Evolutionary conservation across 2,329 filamentous ascomycete genomes (phyloP).

Genomic region (Fusarium torulosum): DNA sequence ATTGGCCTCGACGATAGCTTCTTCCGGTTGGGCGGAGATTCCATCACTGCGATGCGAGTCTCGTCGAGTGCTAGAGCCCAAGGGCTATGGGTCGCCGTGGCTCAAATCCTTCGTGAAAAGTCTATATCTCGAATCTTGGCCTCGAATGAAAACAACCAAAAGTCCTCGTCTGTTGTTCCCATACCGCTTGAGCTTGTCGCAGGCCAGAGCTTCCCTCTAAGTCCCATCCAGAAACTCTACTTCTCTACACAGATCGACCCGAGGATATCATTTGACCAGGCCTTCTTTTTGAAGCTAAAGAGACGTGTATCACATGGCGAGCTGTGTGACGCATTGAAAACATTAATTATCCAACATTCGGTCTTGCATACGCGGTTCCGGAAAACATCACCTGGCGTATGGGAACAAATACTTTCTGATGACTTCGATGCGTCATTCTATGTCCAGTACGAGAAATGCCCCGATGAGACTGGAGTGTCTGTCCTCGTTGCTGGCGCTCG

Average conservation of each 20-base stretch:
- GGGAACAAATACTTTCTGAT: neutral
- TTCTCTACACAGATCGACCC: neutral
- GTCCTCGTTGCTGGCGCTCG: neutral
- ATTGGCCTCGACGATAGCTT: conserved; percentile 2
- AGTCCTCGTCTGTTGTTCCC: neutral
- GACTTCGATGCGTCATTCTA: neutral
- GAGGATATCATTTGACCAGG: neutral
- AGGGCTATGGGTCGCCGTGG: neutral
- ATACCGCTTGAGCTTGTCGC: neutral
- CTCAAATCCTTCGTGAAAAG: neutral
- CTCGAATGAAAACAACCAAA: neutral
- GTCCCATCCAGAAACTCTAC: neutral
- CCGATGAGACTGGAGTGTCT: neutral
- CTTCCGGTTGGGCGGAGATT: neutral
- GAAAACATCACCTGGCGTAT: neutral
- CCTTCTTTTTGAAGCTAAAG: neutral
- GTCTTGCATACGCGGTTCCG: neutral
- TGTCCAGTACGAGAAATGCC: neutral
- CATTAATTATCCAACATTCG: neutral
- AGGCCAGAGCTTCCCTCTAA: neutral
- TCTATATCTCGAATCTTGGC: neutral
- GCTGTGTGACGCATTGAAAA: neutral
- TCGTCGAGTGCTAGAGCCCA: neutral
- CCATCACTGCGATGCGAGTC: conserved; percentile 1
- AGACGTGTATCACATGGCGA: neutral